These are phyloP conservation scores for Apiospora arundinis DNA, from an alignment of 2,329 filamentous ascomycete genomes.

Conservation along the genomic window DNA sequence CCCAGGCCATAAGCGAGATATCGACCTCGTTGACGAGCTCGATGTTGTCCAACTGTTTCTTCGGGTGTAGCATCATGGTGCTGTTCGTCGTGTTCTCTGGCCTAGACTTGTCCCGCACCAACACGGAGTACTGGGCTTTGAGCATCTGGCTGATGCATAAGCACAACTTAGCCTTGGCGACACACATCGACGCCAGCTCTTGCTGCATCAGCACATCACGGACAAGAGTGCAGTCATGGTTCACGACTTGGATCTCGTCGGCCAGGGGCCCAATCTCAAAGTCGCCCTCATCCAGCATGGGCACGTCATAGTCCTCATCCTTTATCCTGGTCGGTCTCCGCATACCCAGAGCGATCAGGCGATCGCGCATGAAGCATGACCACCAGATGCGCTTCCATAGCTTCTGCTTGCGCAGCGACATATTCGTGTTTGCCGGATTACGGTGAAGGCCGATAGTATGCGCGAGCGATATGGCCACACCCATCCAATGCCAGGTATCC, in stretches of 20 bases:
- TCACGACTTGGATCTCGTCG: slow-evolving; percentile 71
- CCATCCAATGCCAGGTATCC: slow-evolving; percentile 99
- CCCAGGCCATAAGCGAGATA: slow-evolving; percentile 79
- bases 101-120: slow-evolving; percentile 82
- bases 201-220: slow-evolving; percentile 76
- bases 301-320: slow-evolving; percentile 91
- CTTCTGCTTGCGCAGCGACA: slow-evolving; percentile 75
- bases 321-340: slow-evolving; percentile 90
- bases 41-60: slow-evolving; percentile 82
- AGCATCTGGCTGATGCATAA: slow-evolving; percentile 89
- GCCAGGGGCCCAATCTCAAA: slow-evolving; percentile 79
- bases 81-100: slow-evolving; percentile 77
- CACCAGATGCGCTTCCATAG: slow-evolving; percentile 98
- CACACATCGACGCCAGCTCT: slow-evolving; percentile 85
- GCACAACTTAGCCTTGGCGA: slow-evolving; percentile 89
- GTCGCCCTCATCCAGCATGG: slow-evolving; percentile 83
- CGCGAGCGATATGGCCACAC: slow-evolving; percentile 88
- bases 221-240: slow-evolving; percentile 72
- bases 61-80: slow-evolving; percentile 90
- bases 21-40: slow-evolving; percentile 83
- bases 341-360: slow-evolving; percentile 92
- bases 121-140: slow-evolving; percentile 88
- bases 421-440: slow-evolving; percentile 77
- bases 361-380: slow-evolving; percentile 95
- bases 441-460: slow-evolving; percentile 94